These are phyloP conservation scores for Linnemannia schmuckeri DNA, from an alignment of 192 early-diverging fungal species.

Conservation along the genomic window DNA sequence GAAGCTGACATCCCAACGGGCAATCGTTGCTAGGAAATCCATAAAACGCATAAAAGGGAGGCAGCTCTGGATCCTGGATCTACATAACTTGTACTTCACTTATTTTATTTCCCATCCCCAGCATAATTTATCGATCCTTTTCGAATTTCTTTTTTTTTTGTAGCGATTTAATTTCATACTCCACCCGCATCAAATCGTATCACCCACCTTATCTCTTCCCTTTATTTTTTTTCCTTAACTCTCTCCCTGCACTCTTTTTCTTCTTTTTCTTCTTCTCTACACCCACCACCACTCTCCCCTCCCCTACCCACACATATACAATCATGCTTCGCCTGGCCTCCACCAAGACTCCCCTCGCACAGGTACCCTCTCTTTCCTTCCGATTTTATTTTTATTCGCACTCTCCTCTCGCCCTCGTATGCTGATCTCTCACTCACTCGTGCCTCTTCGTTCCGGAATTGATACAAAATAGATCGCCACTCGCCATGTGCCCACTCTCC, in stretches of 20 bases:
- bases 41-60: too few relatives aligned
- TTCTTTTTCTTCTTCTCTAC: neutral
- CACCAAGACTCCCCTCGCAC: constrained; percentile 38
- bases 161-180: neutral
- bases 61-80: too few relatives aligned
- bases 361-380: constrained; percentile 12
- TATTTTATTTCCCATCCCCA: neutral
- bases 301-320: neutral
- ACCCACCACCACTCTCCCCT: constrained; percentile 2
- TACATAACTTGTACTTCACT: neutral
- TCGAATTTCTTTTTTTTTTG: constrained; percentile 2
- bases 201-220: neutral
- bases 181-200: neutral
- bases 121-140: neutral
- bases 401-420: neutral
- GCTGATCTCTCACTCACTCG: neutral
- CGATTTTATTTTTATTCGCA: neutral
- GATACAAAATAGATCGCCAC: constrained; percentile 39
- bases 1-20: too few relatives aligned
- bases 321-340: constrained; percentile 56
- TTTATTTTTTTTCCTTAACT: neutral
- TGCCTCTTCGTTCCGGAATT: neutral
- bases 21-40: too few relatives aligned
- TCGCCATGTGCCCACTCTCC: constrained; percentile 44
- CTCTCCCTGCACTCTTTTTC: neutral